Evolutionary conservation across 805 yeast genomes (phyloP).

Genomic region (Starmerella riodocensis): DNA sequence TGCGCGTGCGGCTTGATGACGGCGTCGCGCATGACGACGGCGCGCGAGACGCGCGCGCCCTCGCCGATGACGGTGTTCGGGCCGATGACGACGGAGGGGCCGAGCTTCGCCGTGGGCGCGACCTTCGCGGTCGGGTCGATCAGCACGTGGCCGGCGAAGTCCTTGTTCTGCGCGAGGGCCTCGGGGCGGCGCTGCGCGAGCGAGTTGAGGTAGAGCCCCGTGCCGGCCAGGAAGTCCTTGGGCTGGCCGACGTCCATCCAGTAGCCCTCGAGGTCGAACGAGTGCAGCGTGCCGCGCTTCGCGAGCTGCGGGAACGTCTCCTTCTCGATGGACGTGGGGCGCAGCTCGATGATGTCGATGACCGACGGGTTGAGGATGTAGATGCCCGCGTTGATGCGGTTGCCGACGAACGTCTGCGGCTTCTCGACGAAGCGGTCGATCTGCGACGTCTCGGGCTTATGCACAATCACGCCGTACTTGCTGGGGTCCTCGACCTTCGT

Average conservation of each 20-base stretch:
- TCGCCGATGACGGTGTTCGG: slow-evolving; percentile 92
- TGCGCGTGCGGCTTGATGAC: slow-evolving; percentile 92
- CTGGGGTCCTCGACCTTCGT: slow-evolving; percentile 99
- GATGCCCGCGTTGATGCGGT: slow-evolving; percentile 98
- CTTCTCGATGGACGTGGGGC: slow-evolving; percentile 98
- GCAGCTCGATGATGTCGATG: slow-evolving; percentile 88
- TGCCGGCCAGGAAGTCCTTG: slow-evolving; percentile 96
- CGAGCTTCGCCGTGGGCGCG: slow-evolving; percentile 84
- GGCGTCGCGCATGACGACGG: slow-evolving; percentile 84
- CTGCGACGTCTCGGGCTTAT: slow-evolving; percentile 85
- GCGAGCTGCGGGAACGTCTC: slow-evolving; percentile 97
- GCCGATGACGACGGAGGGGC: slow-evolving; percentile 96
- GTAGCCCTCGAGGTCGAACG: slow-evolving; percentile 96
- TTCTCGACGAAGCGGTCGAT: slow-evolving; percentile 98
- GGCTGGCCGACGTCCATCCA: slow-evolving; percentile 99
- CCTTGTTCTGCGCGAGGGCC: slow-evolving; percentile 48
- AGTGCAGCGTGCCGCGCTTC: slow-evolving; percentile 74
- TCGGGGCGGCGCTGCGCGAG: slow-evolving; percentile 68
- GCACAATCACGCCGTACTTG: slow-evolving; percentile 98
- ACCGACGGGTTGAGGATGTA: slow-evolving; percentile 96
- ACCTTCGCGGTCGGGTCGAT: slow-evolving; percentile 92
- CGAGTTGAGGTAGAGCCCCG: slow-evolving; percentile 79
- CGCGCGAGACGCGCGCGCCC: slow-evolving; percentile 96
- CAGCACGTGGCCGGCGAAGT: slow-evolving; percentile 80
- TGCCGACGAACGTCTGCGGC: slow-evolving; percentile 98